Evolutionary conservation across 2,329 filamentous ascomycete species (phyloP), one percentile per base, ranked within the genome.

Genomic region (Ascochyta koolunga): DNA sequence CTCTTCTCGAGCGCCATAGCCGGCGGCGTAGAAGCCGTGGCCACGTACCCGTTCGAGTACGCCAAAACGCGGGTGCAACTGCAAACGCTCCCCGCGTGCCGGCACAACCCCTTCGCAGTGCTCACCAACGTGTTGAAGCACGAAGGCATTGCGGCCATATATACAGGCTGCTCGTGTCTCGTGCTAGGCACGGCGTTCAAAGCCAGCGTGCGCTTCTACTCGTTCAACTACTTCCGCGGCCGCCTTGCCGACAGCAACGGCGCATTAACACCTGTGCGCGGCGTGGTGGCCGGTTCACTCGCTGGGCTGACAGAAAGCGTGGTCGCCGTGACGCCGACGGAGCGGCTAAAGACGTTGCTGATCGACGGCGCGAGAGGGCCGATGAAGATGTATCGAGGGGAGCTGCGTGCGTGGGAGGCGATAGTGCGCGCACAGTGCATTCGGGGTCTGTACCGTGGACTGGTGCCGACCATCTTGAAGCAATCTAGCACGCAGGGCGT

Each of bases 21-120:
- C 5, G 83, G 82, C 11, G 80, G 75, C n/a, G 71, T 82, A 7
- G 82, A 85, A 65, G 81, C 82, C 4, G 74, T 78, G 3, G 70
- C 77, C 18, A 85, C 82, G 4, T 73, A 73, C 47, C 70, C 71
- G 4, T 69, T 72, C 39, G 69, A 73, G 51, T 72, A 68, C 46
- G 68, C 68, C 45, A 74, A 74, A 59, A 73, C 71, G 6, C 60
- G 68, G 22, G 64, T 64, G 4, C 71, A 72, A 38, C 55, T 73
- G n/a, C 62, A 62, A 33, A 54, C 48, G 0, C 49, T 51, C n/a
- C 24, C 38, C 1, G 43, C 22, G 6, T 35, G 41, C 10, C 60
- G 50, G 16, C 48, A 49, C 38, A 70, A 65, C 35, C 61, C 68
- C 1, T 62, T 72, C 36, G 50, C 61, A 1, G 53, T 68, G 6